Evolutionary conservation across 495 filamentous ascomycete genomes (phyloP), one percentile per base, ranked within the genome.

Genomic region (Tuber calosporum): DNA sequence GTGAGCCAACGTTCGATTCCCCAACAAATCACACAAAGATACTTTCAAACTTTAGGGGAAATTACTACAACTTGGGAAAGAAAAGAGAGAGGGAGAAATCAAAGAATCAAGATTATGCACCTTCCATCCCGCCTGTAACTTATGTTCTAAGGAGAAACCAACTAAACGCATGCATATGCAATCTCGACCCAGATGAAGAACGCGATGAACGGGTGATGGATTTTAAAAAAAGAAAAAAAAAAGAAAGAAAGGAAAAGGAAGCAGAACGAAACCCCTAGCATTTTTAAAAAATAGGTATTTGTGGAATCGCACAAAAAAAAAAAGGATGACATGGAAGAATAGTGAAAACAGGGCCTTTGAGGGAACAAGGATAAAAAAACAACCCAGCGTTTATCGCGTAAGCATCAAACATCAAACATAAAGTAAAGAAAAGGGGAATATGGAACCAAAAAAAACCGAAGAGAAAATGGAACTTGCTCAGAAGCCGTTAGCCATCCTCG

Each of bases 401-500:
- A 70, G 45, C 67, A 19, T 73, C 70, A 67, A 68, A n/a, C n/a
- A 34, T 70, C 38, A 67, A 73, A 75, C 58, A 42, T 30, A 38
- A 34, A 8, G 53, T 11, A 26, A 40, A 37, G 41, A 69, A 39
- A 58, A 58, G 48, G 43, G 22, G 70, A 41, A 69, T 58, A 48
- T 68, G 53, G 37, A 45, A 73, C 70, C 19, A 2, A 39, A 68
- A 73, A 72, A 53, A 66, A 53, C 13, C 19, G 30, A 39, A 39
- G 70, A n/a, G n/a, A 38, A 68, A 39, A 58, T 74, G 17, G 39
- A 67, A 37, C 77, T 30, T 26, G 67, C 69, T 77, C 53, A 78
- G 66, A 77, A 78, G 34, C 76, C 76, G 38, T 77, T 77, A 62
- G 69, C 66, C 43, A 77, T 73, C 41, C 58, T 80, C 73, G 69